These are phyloP conservation scores for Aeminium ludgeri DNA, from an alignment of 495 filamentous ascomycete genomes.

Conservation along the genomic window DNA sequence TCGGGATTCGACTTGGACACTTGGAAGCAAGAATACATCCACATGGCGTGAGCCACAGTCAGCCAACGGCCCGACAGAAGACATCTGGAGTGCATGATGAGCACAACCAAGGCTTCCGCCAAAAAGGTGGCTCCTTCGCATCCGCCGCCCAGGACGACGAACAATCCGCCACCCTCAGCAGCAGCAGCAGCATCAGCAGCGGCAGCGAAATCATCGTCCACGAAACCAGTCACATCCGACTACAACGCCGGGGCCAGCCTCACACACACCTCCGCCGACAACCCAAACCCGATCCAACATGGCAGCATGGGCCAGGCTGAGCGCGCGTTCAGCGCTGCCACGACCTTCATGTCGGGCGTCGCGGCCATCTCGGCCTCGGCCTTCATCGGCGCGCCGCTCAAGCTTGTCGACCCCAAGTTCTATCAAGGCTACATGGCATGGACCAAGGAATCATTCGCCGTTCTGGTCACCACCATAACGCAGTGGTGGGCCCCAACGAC, in stretches of 20 bases:
- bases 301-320: conserved; percentile 25
- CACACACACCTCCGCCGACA: conserved; percentile 20
- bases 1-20: no score
- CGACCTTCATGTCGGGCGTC: conserved; percentile 26
- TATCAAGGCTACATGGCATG: conserved; percentile 29
- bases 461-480: conserved; percentile 27
- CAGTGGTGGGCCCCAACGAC: conserved; percentile 28
- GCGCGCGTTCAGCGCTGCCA: conserved; percentile 25
- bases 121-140: no score
- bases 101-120: no score
- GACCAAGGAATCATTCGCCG: conserved; percentile 29
- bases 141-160: no score
- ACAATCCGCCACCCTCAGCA: no score
- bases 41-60: no score
- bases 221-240: no score
- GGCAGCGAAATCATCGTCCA: no score
- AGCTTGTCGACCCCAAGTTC: conserved; percentile 25
- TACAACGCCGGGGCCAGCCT: conserved; percentile 19
- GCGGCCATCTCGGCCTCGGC: conserved; percentile 28
- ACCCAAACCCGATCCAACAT: conserved; percentile 25
- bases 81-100: no score
- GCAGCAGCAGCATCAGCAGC: conserved; percentile 1
- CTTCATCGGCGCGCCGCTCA: conserved; percentile 26
- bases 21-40: no score
- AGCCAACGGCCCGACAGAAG: no score